A percentile compares a stretch with the other conserved stretches of the same genome.
Evolutionary conservation across 2,329 filamentous ascomycete species (phyloP).

Genomic region (Taxawa tesnikishii): DNA sequence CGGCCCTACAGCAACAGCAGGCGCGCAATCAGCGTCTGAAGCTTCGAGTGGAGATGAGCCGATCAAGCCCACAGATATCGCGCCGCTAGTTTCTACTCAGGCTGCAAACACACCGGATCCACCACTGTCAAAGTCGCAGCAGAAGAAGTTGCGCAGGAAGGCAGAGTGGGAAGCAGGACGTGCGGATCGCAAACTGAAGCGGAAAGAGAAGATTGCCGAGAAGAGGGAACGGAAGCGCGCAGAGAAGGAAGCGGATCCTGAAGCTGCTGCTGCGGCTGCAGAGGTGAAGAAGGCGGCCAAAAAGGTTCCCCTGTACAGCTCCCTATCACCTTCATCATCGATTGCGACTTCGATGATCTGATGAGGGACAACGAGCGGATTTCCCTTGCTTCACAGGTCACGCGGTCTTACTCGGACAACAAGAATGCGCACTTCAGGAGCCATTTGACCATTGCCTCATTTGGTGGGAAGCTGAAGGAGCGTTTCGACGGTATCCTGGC

Average conservation of each 20-base stretch:
- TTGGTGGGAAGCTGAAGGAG: slow-evolving; percentile 59
- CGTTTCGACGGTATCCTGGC: slow-evolving; percentile 67
- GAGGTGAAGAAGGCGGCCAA: slow-evolving; percentile 7
- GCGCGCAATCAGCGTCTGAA: too few species aligned
- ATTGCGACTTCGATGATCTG: slow-evolving; percentile 82
- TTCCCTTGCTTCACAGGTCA: slow-evolving; percentile 73
- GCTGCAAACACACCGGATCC: too few species aligned
- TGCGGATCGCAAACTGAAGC: slow-evolving; percentile 41
- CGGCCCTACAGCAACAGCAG: too few species aligned
- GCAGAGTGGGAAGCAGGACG: slow-evolving; percentile 66
- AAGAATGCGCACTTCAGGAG: slow-evolving; percentile 52
- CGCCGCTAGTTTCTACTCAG: too few species aligned
- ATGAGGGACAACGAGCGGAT: slow-evolving; percentile 82
- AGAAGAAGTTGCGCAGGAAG: slow-evolving; percentile 63
- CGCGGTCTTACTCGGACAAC: slow-evolving; percentile 83
- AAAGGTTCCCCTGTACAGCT: too few species aligned
- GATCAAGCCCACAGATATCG: too few species aligned
- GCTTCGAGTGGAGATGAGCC: too few species aligned
- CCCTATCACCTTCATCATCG: slow-evolving; percentile 70
- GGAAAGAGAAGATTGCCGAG: slow-evolving; percentile 43
- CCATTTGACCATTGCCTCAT: slow-evolving; percentile 68
- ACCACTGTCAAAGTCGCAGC: slow-evolving; percentile 68
- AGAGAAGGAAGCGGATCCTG: slow-evolving; percentile 15
- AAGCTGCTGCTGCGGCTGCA: slow-evolving; percentile 11
- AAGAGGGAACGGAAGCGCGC: slow-evolving; percentile 38